phyloP scores from a whole-genome alignment of 2,329 filamentous ascomycete genomes.

The Balansia obtecta region DNA sequence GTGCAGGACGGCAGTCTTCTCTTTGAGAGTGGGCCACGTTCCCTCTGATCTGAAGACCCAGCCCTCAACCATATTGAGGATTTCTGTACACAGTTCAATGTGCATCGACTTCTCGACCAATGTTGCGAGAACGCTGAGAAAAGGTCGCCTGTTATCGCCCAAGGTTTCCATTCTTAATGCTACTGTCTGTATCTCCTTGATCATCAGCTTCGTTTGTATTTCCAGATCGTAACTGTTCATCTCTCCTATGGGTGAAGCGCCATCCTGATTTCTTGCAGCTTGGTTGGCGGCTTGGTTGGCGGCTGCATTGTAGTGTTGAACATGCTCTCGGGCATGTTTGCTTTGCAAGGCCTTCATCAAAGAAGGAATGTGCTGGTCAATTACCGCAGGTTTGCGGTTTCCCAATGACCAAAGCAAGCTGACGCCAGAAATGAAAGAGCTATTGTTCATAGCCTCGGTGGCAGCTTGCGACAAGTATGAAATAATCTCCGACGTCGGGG shows the following conservation, averaged over 20 bases:
- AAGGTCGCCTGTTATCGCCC: conserved; percentile 81
- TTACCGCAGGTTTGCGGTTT: conserved; percentile 69
- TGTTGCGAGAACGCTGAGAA: conserved; percentile 87
- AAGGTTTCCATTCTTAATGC: conserved; percentile 86
- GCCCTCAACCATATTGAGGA: conserved; percentile 81
- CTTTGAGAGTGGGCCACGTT: conserved; percentile 92
- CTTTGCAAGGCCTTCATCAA: conserved; percentile 89
- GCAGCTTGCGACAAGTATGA: conserved; percentile 74
- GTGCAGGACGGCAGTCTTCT: conserved; percentile 96
- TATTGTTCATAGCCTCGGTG: conserved; percentile 71
- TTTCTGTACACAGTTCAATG: conserved; percentile 77
- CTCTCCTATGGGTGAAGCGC: conserved; percentile 38
- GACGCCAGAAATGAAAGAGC: conserved; percentile 75
- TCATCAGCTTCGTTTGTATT: conserved; percentile 79
- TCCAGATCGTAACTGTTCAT: conserved; percentile 69
- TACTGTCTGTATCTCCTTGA: conserved; percentile 90
- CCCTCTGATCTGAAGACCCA: conserved; percentile 97
- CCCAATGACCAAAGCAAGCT: conserved; percentile 91
- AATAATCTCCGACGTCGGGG: conserved; percentile 75
- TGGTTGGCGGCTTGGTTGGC: conserved; percentile 36
- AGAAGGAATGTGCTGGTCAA: conserved; percentile 77
- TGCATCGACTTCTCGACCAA: conserved; percentile 92
- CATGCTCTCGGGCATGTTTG: conserved; percentile 88
- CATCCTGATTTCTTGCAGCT: conserved; percentile 36
- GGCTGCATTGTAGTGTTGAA: conserved; percentile 57